Evolutionary conservation across 331 rosid species (phyloP), one percentile per base, ranked within the genome.

Genomic region (Malus hybrid): DNA sequence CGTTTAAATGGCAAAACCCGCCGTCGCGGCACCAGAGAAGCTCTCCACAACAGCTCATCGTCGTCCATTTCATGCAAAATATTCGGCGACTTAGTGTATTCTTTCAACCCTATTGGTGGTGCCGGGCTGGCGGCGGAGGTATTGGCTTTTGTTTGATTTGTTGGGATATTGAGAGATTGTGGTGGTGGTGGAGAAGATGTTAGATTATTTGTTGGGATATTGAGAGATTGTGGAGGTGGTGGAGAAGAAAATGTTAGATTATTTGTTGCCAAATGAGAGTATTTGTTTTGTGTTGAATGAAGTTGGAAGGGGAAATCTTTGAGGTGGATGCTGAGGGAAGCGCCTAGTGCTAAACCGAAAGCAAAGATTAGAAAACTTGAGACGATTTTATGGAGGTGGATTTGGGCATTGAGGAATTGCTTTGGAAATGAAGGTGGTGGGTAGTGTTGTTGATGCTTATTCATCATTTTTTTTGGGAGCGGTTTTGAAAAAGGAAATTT

Each of bases 21-120:
- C 66, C 84, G 48, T 28, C 1, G 87, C 79, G 55, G 31, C 42
- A 71, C 86, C 86, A 90, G 27, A 0, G 93, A 90, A 72, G 93
- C 96, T 77, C 86, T 87, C 96, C 91, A 83, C n/a, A 92, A 42
- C 82, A 90, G 77, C 76, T 90, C 96, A 7, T 81, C 79, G 29
- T 93, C 98, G 28, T 81, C 22, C 22, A 22, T 22, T 22, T 22
- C 22, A 22, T 22, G 22, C 22, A 22, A 22, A 22, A 22, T 22
- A 22, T 28, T 63, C 0, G 90, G 83, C 44, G 84, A 72, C 32
- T 74, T 77, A 64, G 84, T 75, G 73, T 81, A 85, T 1, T 83
- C 83, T 27, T 9, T 81, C 76, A 88, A 70, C 16, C 81, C 89
- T 0, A 55, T 64, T 75, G 54, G 32, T 7, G 74, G 52, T 14